Evolutionary conservation across 768 basidiomycete genomes (phyloP), one percentile per base, ranked within the genome.

Genomic region (Strobilomyces confusus): DNA sequence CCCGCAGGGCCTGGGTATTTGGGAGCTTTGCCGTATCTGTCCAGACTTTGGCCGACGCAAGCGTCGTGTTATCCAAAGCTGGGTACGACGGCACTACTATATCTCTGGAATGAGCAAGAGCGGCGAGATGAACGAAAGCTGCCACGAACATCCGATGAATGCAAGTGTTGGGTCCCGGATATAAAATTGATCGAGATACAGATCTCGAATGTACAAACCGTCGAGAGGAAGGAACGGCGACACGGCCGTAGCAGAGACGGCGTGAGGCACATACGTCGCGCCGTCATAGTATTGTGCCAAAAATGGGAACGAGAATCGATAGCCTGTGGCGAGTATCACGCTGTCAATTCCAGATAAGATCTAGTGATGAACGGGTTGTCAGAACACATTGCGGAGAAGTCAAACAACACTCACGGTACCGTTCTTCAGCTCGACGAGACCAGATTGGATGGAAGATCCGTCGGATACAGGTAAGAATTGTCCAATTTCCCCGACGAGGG

Each of bases 41-140:
- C 53, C 59, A 62, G 19, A 58, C 59, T 33, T 58, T 61, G 44
- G 59, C 56, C 4, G 58, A 22, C 9, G 53, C 59, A 9, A 33
- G 33, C 33, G 14, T 12, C 11, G 12, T 33, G 33, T 33, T 12
- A 13, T 33, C 33, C 14, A 29, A 29, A 29, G 29, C 6, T 29
- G 29, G 7, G 9, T 29, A 29, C 29, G 29, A 29, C 6, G 29
- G 6, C 29, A 29, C 29, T 9, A 29, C 29, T 29, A 9, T 9
- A 29, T 8, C 29, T 9, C 29, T 3, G n/a, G 6, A 29, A 6
- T 15, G 11, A 33, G 33, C 13, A 33, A 33, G 11, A 33, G 14
- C 11, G 14, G 13, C 14, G 13, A 33, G 11, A 15, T 13, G 33
- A 9, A 13, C 33, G 33, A 5, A 33, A 14, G 5, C 11, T 33